Percentiles rank a stretch among this genome's conserved stretches.
Conservation (phyloP, 2,329 filamentous ascomycete genomes). For the Penicillium sp. region DNA sequence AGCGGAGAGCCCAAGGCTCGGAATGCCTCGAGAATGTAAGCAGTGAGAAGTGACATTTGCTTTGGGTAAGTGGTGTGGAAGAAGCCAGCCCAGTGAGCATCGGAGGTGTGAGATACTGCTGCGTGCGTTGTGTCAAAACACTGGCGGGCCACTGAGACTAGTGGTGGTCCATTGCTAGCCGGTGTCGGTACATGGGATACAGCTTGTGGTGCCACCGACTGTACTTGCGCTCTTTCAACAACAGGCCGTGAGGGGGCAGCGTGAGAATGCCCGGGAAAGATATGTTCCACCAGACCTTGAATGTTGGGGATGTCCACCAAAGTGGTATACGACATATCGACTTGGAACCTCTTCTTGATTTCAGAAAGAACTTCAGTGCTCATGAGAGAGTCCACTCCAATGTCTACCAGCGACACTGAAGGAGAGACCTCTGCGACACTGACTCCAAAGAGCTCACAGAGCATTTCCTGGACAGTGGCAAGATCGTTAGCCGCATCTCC, state of each 20-base stretch:
- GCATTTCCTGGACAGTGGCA: not conserved
- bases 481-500: not conserved
- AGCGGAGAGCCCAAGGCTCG: slow-evolving; percentile 15
- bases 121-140: not conserved
- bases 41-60: slow-evolving; percentile 25
- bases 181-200: not conserved
- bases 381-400: slow-evolving; percentile 6
- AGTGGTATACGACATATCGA: slow-evolving; percentile 5
- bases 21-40: slow-evolving; percentile 32
- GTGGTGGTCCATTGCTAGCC: not conserved
- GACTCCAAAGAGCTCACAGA: not conserved
- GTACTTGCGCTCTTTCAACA: not conserved
- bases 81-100: slow-evolving; percentile 15
- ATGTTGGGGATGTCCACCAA: not conserved
- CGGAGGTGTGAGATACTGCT: not conserved
- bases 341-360: slow-evolving; percentile 10
- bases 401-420: not conserved
- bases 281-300: not conserved
- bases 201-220: not conserved
- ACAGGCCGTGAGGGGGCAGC: not conserved
- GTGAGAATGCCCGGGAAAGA: not conserved
- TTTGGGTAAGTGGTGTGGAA: slow-evolving; percentile 17
- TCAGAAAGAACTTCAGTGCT: slow-evolving; percentile 1
- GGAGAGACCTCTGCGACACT: not conserved
- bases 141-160: not conserved